Conservation (phyloP, 2,329 filamentous ascomycete species). For the Colletotrichum scovillei region DNA sequence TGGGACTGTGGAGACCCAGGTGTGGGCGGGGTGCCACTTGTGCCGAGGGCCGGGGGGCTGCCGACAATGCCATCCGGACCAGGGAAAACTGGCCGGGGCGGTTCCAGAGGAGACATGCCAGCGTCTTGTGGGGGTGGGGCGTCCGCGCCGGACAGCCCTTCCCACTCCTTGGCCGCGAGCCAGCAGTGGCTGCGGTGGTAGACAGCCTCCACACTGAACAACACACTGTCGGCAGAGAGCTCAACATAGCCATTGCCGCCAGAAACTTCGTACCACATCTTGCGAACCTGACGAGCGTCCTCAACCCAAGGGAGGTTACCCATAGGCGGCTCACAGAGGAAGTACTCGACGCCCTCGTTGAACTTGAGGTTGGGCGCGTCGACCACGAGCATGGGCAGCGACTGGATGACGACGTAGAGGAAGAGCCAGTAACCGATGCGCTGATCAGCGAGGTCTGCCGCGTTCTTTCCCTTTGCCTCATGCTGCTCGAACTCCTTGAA, state of each 20-base stretch:
- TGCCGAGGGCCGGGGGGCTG: constrained; percentile 34
- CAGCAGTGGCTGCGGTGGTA: constrained; percentile 70
- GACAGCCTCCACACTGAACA: constrained; percentile 71
- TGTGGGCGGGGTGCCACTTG: constrained; percentile 41
- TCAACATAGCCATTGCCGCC: constrained; percentile 68
- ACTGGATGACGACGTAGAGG: constrained; percentile 81
- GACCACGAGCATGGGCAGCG: constrained; percentile 80
- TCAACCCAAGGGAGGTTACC: constrained; percentile 80
- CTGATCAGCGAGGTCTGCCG: constrained; percentile 76
- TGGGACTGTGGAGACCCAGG: constrained; percentile 44
- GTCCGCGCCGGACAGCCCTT: constrained; percentile 47
- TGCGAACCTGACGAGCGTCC: constrained; percentile 71
- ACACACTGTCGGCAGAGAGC: constrained; percentile 68
- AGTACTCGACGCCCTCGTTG: constrained; percentile 82
- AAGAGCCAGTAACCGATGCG: constrained; percentile 85
- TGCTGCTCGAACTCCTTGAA: constrained; percentile 79
- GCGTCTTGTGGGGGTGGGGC: constrained; percentile 44
- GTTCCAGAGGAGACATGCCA: constrained; percentile 51
- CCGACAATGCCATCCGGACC: constrained; percentile 42
- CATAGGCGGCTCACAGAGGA: constrained; percentile 80
- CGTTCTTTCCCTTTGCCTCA: constrained; percentile 71
- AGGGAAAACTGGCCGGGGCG: constrained; percentile 50
- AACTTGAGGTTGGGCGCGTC: constrained; percentile 78
- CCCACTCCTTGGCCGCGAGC: constrained; percentile 64
- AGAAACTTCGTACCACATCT: constrained; percentile 81